Evolutionary conservation across 1,284 basidiomycete species (phyloP), one percentile per base, ranked within the genome.

Genomic region (Volvariella surrecta): DNA sequence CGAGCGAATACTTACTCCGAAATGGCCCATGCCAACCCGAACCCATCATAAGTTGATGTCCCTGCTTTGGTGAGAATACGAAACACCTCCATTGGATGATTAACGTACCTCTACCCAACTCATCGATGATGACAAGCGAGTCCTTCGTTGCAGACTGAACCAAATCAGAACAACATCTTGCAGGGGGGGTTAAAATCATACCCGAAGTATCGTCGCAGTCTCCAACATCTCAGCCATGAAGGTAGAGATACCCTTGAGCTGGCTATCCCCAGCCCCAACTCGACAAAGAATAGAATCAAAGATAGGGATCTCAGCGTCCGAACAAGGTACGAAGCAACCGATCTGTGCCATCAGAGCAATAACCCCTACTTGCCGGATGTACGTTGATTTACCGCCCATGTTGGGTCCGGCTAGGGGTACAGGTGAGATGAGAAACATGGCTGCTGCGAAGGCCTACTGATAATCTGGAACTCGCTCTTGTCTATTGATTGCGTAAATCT

Each of bases 171-270:
- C 11, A 32, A 6, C 10, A 19, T 1, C 6, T 6, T 16, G 11
- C 10, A 22, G n/a, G 32, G 30, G 3, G 10, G 18, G 18, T 4
- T 17, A 30, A 41, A 31, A 16, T 42, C 78, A 24, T 43, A 91
- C 89, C 56, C 88, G 79, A 38, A 99, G 74, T 55, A 99, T 99
- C 0, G 91, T 93, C 0, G 96, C 94, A 0, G 94, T 99, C 62
- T 95, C 91, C 9, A 95, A 72, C 96, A 99, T 99, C 66, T 99
- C 96, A 2, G 94, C 93, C 95, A 99, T 99, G 60, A 99, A 99
- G 0, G 96, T 99, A 21, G 91, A 96, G 2, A 99, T 90, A 13
- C 95, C 96, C 62, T 98, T 98, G 35, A 98, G 69, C 61, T 98
- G 94, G 60, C 89, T 94, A 59, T 99, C 96, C 0, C 96, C 96